Evolutionary conservation across 768 basidiomycete species (phyloP), one percentile per base, ranked within the genome.

Genomic region (Trametes gibbosa): DNA sequence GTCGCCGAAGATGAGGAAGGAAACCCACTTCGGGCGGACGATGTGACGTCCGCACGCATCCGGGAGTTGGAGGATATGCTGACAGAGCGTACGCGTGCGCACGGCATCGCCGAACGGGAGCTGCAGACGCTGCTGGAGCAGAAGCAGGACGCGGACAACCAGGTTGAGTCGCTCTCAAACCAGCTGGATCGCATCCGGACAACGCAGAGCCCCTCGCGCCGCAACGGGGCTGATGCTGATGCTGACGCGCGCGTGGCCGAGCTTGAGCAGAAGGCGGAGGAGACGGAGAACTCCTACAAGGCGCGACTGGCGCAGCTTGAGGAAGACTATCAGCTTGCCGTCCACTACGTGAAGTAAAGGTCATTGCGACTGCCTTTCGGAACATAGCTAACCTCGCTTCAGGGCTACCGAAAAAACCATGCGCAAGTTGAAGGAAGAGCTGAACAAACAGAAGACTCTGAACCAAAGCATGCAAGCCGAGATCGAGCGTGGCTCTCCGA

Each of bases 321-420:
- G 74, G 85, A 90, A 47, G 96, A 98, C 68, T 98, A 99, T 73
- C 90, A 95, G 68, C 84, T 95, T 51, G 96, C 97, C 14, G 95
- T 98, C 55, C 90, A 94, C 70, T 98, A 97, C 74, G 95, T 98
- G 66, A 98, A 98, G 92, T 92, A 72, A 77, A 87, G 74, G 55
- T 62, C 63, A 16, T 46, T 23, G 1, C 14, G n/a, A 25, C 13
- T 63, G 59, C 50, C 27, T 56, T 39, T 6, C 9, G 49, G 57
- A 65, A 51, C 56, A 52, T 42, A 37, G 62, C 59, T 67, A 61
- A 51, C 57, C 25, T n/a, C 47, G 41, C 61, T 59, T 23, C 69
- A 94, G 92, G 81, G 93, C 93, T 45, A 98, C 95, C 1, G 97
- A 98, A 74, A 97, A 95, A 76, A 94, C 98, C 86, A 90, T 98